Evolutionary conservation across 768 basidiomycete genomes (phyloP), one percentile per base, ranked within the genome.

Genomic region (Boletus fagicola): DNA sequence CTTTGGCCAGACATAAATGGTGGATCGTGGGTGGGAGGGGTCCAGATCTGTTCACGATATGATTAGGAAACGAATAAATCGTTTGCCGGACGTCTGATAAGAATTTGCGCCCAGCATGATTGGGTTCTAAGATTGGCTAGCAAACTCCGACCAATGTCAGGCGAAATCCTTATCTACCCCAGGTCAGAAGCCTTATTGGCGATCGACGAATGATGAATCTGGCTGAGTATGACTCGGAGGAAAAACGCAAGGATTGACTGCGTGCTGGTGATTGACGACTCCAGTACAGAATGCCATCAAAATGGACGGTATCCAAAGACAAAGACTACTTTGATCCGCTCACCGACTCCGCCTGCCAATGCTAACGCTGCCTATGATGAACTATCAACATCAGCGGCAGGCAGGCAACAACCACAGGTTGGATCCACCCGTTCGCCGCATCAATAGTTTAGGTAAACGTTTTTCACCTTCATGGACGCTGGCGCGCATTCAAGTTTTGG

Each of bases 1-100:
- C 18, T 26, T 18, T 36, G 13, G 46, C 20, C 20, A 40, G 22
- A 31, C 62, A 67, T 69, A 68, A 62, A 69, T 69, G 56, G 51
- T 5, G 35, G 36, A 26, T 6, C 9, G 43, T 15, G 15, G 35
- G 51, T 31, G 49, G 54, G 57, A 53, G 39, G 49, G 45, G 48
- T 50, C 56, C 24, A 49, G 53, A 53, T 55, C 49, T 42, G n/a
- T 13, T 13, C 15, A 20, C 24, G 15, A 15, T 7, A 9, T 33
- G 31, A 15, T 45, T 0, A 45, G 26, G 35, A 5, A 47, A 4
- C 4, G 12, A 24, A 26, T 24, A 15, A 31, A 22, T n/a, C 1
- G 13, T 51, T 15, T 26, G 49, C 35, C 13, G 42, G 47, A 57
- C 55, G 60, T 8, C 36, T 62, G 66, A 68, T 62, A 68, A 65